These are phyloP conservation scores for Tolypocladium inflatum DNA, from an alignment of 2,329 filamentous ascomycete species.

Conservation along the genomic window DNA sequence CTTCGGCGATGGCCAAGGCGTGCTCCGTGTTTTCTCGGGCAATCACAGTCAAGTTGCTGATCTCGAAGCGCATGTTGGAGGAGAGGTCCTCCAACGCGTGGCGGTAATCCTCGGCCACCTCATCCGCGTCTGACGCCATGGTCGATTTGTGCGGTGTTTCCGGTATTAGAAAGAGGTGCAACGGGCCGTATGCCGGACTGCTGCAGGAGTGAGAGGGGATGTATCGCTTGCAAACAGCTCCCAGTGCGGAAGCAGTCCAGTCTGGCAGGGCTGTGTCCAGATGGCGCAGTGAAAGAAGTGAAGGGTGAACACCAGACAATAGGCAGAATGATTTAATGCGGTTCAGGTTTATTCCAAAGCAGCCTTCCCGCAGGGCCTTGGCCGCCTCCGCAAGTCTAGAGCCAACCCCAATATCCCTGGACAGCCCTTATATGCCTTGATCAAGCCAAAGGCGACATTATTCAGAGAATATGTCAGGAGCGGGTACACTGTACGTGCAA, in stretches of 20 bases:
- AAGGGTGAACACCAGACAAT: neutral
- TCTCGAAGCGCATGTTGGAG: constrained; percentile 86
- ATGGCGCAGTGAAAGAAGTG: neutral
- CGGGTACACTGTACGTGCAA: neutral
- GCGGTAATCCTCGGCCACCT: constrained; percentile 91
- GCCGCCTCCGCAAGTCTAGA: constrained; percentile 12
- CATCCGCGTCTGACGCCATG: constrained; percentile 55
- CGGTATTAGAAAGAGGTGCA: neutral
- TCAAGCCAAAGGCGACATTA: constrained; percentile 12
- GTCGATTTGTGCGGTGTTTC: constrained; percentile 4
- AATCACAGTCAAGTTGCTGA: constrained; percentile 94
- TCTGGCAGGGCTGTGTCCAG: neutral
- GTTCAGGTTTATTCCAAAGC: constrained; percentile 20
- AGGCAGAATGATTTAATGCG: constrained; percentile 2
- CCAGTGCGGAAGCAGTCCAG: neutral
- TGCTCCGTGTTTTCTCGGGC: constrained; percentile 96
- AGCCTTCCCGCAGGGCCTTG: constrained; percentile 10
- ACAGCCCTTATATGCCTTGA: constrained; percentile 10
- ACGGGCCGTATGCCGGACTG: neutral
- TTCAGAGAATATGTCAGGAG: constrained; percentile 4
- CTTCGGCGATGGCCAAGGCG: constrained; percentile 84
- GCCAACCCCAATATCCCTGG: constrained; percentile 14
- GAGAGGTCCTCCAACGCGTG: constrained; percentile 87
- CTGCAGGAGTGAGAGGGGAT: neutral
- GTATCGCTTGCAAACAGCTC: neutral